Evolutionary conservation across 371 early-diverging fungal genomes (phyloP).

Genomic region (Mortierella sp.): DNA sequence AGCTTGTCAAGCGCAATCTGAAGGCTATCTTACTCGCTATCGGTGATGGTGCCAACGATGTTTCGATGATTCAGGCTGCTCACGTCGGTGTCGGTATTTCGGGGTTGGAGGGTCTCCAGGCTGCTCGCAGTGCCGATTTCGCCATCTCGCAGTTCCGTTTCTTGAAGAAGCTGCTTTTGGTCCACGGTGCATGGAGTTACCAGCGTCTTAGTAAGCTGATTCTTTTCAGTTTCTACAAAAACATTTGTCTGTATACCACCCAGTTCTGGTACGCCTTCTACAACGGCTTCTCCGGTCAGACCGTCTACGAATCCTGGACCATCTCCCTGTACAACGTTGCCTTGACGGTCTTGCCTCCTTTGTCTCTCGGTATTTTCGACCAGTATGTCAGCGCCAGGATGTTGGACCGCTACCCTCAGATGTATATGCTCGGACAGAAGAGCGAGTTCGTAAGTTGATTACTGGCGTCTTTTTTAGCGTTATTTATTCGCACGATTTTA

Average conservation of each 20-base stretch:
- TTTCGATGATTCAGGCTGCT: conserved; percentile 98
- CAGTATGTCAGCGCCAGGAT: conserved; percentile 93
- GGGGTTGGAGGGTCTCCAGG: conserved; percentile 98
- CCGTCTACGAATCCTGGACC: conserved; percentile 95
- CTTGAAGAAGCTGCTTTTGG: conserved; percentile 89
- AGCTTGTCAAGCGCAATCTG: conserved; percentile 83
- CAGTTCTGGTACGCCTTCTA: conserved; percentile 97
- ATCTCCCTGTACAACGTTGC: conserved; percentile 92
- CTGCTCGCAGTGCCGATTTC: conserved; percentile 97
- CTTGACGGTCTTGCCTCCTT: conserved; percentile 91
- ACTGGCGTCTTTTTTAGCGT: background rate
- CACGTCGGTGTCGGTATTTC: conserved; percentile 98
- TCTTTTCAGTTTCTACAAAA: conserved; percentile 96
- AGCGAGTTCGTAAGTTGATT: conserved; percentile 77
- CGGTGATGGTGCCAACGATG: conserved; percentile 99
- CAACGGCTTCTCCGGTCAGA: conserved; percentile 93
- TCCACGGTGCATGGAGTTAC: conserved; percentile 97
- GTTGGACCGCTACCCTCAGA: conserved; percentile 96
- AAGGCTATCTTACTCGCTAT: conserved; percentile 89
- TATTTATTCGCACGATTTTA: background rate
- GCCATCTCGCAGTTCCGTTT: conserved; percentile 95
- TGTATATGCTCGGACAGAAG: conserved; percentile 95
- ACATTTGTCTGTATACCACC: conserved; percentile 95
- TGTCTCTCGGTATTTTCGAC: conserved; percentile 94
- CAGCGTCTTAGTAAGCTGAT: conserved; percentile 90